phyloP scores from a whole-genome alignment of 148 eudicot species.

The Rheum nobile region DNA sequence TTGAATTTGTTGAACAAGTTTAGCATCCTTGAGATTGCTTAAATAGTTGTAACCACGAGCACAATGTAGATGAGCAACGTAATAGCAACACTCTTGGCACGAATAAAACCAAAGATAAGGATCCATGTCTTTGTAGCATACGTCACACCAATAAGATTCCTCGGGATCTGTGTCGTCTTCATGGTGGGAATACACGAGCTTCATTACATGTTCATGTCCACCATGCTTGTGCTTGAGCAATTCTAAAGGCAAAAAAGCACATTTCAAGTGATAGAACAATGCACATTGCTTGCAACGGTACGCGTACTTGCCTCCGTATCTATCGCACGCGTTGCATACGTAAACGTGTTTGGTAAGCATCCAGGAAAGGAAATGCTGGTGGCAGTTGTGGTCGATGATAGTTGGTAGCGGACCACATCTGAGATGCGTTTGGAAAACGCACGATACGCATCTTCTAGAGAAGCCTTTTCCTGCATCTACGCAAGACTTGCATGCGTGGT shows the following conservation, averaged over 20 bases:
- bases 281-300: neutral
- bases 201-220: conserved; percentile 1
- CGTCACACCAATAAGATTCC: neutral
- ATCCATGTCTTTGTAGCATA: neutral
- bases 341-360: neutral
- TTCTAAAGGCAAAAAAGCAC: neutral
- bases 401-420: neutral
- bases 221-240: neutral
- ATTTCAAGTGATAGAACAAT: neutral
- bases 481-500: neutral
- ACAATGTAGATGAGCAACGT: neutral
- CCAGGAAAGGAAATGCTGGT: neutral
- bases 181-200: neutral
- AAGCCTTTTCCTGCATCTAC: neutral
- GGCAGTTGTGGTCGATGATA: neutral
- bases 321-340: neutral
- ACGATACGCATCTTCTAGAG: neutral
- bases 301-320: neutral
- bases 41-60: neutral
- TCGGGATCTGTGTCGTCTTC: neutral
- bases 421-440: neutral
- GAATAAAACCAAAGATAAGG: neutral
- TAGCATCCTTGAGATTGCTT: neutral
- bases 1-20: neutral
- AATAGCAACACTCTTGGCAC: neutral